Evolutionary conservation across 495 filamentous ascomycete species (phyloP).

Genomic region (Hypoxylon cercidicola): DNA sequence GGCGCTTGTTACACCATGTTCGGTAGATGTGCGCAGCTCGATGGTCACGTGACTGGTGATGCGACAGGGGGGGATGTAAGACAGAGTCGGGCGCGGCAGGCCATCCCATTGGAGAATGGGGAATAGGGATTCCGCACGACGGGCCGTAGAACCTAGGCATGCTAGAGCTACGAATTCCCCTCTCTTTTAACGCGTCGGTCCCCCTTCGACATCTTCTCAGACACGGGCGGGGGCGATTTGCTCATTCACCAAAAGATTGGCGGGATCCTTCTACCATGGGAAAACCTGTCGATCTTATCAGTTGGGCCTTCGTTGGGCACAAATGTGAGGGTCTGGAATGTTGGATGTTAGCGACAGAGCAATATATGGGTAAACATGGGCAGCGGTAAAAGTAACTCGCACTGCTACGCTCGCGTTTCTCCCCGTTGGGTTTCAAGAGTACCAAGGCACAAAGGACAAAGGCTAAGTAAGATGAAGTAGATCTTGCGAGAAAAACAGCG

Average conservation of each 20-base stretch:
- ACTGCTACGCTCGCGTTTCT: background rate
- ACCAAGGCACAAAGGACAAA: background rate
- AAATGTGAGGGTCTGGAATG: background rate
- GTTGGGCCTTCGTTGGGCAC: constrained; percentile 36
- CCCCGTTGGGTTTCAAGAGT: constrained; percentile 11
- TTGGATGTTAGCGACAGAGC: constrained; percentile 16
- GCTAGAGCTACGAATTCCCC: constrained; percentile 1
- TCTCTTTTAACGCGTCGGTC: too few relatives aligned
- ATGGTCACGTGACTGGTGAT: constrained; percentile 14
- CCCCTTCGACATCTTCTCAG: too few relatives aligned
- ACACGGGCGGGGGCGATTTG: too few relatives aligned
- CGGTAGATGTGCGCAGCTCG: background rate
- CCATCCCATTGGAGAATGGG: constrained; percentile 26
- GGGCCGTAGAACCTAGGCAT: constrained; percentile 2
- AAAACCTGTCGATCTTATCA: constrained; percentile 36
- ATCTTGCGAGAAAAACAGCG: background rate
- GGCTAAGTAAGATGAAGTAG: background rate
- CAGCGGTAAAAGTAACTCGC: background rate
- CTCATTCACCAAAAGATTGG: constrained; percentile 1
- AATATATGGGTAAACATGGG: background rate
- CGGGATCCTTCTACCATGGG: constrained; percentile 18
- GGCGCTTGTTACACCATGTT: background rate
- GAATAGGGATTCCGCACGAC: background rate
- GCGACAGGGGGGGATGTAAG: background rate
- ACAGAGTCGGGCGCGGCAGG: constrained; percentile 7